Base-by-base conservation (phyloP, 1,139 yeast genomes). In the Barnettozyma hawaiiensis region DNA sequence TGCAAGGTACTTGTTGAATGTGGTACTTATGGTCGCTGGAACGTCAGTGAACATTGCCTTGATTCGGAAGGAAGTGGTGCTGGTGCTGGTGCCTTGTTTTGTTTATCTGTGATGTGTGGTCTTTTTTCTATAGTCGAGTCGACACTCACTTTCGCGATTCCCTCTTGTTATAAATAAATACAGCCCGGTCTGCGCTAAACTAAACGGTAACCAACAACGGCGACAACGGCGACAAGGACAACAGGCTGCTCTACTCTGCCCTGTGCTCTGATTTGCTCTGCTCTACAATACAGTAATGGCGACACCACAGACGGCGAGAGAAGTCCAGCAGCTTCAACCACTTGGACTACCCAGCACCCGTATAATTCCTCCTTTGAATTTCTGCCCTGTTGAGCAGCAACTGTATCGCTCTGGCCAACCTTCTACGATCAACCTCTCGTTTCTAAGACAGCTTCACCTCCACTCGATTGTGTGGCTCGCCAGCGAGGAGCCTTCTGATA, bases 391-490 rank as follows among this genome's bases (percentile, higher is more conserved):
- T 12, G 97, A 92, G 58, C 73, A 81, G 44, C 81, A 81, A 52
- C 67, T 92, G 40, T 92, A 89, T 62, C 68, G 98, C 36, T 81
- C 94, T 12, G 97, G 97, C 0, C 97, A 89, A 62, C 97, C 98
- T n/a, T 81, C 94, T n/a, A 83, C 90, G 23, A 83, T 90, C 47
- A 90, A 89, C 63, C 92, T 89, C 61, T 81, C 92, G 39, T 92
- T 92, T 58, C 65, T 92, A 31, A 73, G 79, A 49, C 84, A 85
- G 52, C 69, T 92, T 45, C 73, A 83, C 48, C 69, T 92, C 42
- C 81, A 79, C 47, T 85, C 95, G 3, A 84, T 92, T 29, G 74
- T 92, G 10, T 92, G 98, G 98, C 70, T 92, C 35, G 96, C 97
- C 1, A 83, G 85, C 34, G 98, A 92, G 61, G 98, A 92, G 59